Conservation (phyloP, 192 early-diverging fungal genomes). For the Funneliformis geosporum region DNA sequence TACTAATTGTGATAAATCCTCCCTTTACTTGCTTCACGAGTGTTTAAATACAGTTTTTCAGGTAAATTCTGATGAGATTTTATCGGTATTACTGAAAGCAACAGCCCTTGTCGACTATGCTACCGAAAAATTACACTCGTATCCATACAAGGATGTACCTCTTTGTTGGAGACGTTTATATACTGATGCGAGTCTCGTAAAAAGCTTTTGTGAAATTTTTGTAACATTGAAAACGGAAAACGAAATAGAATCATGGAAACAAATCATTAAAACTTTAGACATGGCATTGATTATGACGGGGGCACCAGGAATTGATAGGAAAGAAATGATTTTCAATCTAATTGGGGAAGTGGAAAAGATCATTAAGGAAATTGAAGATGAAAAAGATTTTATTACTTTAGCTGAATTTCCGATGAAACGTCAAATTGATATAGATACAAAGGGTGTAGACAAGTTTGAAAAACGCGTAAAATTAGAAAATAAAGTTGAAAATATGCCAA, state of each 20-base stretch:
- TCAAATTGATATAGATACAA: neutral
- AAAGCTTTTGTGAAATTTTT: slow-evolving; percentile 32
- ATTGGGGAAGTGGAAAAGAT: slow-evolving; percentile 33
- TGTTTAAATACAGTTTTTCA: neutral
- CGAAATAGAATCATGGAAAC: slow-evolving; percentile 20
- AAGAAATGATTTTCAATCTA: slow-evolving; percentile 34
- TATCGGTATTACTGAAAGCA: slow-evolving; percentile 21
- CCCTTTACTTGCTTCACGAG: slow-evolving; percentile 8
- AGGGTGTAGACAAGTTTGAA: neutral
- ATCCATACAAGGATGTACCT: slow-evolving; percentile 54
- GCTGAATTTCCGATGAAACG: slow-evolving; percentile 27
- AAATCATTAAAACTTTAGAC: slow-evolving; percentile 52
- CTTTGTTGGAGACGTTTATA: slow-evolving; percentile 50
- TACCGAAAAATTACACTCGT: slow-evolving; percentile 42
- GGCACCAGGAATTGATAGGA: slow-evolving; percentile 43
- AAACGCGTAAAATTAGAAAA: slow-evolving; percentile 14
- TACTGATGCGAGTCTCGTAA: slow-evolving; percentile 52
- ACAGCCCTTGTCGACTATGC: slow-evolving; percentile 38
- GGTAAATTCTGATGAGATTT: neutral
- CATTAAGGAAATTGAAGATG: slow-evolving; percentile 20
- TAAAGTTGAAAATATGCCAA: slow-evolving; percentile 17
- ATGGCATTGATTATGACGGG: slow-evolving; percentile 60
- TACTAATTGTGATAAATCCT: neutral
- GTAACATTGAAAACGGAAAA: neutral
- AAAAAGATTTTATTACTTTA: neutral